These are phyloP conservation scores for Galerina marginata DNA, from an alignment of 768 basidiomycete genomes.

Conservation along the genomic window DNA sequence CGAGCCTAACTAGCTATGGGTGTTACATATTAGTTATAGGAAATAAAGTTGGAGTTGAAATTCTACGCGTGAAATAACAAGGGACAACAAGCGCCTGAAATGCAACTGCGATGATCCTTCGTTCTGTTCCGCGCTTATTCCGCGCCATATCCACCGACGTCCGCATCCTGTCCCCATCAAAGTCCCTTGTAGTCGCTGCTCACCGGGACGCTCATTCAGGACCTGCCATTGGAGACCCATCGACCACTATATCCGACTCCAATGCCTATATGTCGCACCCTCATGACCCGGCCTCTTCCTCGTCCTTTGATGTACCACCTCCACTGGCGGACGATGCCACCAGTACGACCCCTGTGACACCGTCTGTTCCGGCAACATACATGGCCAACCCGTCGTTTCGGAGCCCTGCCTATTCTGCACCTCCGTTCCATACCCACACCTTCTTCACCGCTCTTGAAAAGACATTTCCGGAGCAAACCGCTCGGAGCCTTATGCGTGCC, in stretches of 20 bases:
- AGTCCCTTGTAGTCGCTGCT: background rate
- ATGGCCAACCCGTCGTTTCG: conserved; percentile 24
- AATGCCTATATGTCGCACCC: conserved; percentile 27
- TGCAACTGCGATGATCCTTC: conserved; percentile 23
- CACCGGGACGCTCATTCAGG: conserved; percentile 16
- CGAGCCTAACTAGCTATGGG: background rate
- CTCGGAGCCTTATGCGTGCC: conserved; percentile 83
- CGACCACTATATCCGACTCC: background rate
- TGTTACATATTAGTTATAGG: too few species aligned
- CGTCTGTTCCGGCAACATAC: conserved; percentile 26
- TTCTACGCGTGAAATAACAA: background rate
- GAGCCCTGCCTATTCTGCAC: conserved; percentile 56
- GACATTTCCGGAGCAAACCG: conserved; percentile 75
- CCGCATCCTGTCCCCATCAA: conserved; percentile 3
- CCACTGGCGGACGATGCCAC: conserved; percentile 11
- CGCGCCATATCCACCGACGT: conserved; percentile 16
- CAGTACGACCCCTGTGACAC: conserved; percentile 9
- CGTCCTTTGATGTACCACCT: conserved; percentile 8
- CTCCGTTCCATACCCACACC: conserved; percentile 84
- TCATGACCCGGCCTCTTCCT: conserved; percentile 24
- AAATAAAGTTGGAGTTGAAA: too few species aligned
- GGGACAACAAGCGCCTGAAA: background rate
- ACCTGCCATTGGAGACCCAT: conserved; percentile 25
- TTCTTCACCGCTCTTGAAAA: conserved; percentile 76
- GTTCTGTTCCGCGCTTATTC: conserved; percentile 24